Conservation (phyloP, 164 flowering plant species). For the Buxus sempervirens region DNA sequence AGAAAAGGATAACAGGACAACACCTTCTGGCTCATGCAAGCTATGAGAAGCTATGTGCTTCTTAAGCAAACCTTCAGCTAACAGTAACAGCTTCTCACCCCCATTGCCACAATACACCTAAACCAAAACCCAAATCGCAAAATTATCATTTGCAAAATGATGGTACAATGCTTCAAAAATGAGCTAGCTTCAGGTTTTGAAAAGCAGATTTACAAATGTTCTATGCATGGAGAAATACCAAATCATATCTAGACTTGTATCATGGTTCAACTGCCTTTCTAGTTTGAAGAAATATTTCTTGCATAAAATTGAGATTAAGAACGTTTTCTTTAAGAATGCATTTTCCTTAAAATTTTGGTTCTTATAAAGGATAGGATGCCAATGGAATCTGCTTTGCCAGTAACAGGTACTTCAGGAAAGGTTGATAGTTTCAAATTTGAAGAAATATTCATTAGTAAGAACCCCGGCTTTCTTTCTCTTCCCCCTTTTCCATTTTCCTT, state of each 20-base stretch:
- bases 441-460: too few relatives aligned
- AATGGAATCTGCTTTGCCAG: background rate
- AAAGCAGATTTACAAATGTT: background rate
- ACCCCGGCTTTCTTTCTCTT: too few relatives aligned
- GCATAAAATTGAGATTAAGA: too few relatives aligned
- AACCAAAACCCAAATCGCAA: constrained; percentile 9
- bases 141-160: constrained; percentile 3
- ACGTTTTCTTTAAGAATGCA: background rate
- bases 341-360: too few relatives aligned
- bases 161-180: background rate
- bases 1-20: constrained; percentile 6
- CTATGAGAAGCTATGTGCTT: constrained; percentile 82
- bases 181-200: background rate
- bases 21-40: constrained; percentile 96
- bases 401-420: too few relatives aligned
- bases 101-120: constrained; percentile 83
- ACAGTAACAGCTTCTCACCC: constrained; percentile 56
- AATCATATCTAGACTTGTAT: too few relatives aligned
- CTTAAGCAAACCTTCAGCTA: constrained; percentile 92
- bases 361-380: background rate
- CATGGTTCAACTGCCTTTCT: background rate
- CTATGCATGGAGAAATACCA: background rate
- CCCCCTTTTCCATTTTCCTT: too few relatives aligned
- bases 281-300: background rate
- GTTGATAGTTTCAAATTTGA: too few relatives aligned